A percentile compares a stretch with the other conserved stretches of the same genome.
These are phyloP conservation scores for Pugionium dolabratum DNA, from an alignment of 345 rosid genomes.

Conservation along the genomic window DNA sequence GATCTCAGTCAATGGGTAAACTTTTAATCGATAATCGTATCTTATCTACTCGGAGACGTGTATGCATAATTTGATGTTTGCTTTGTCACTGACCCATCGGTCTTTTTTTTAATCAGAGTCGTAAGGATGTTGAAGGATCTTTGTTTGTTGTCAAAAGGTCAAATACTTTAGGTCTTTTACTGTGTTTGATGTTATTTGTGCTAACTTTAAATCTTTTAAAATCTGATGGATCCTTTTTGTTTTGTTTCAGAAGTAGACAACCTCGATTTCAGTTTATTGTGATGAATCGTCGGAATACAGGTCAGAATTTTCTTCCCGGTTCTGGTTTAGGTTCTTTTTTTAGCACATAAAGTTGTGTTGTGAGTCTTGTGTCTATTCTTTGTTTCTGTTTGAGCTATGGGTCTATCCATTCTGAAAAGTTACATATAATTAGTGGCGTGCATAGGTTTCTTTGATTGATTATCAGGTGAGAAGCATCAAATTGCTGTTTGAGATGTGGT, in stretches of 20 bases:
- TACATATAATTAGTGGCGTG: not conserved
- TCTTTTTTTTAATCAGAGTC: slow-evolving; percentile 51
- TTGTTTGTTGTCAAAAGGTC: slow-evolving; percentile 93
- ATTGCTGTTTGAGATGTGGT: not conserved
- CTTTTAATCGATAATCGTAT: slow-evolving; percentile 3
- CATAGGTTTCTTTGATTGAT: not conserved
- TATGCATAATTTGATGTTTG: not conserved
- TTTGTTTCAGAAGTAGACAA: slow-evolving; percentile 65
- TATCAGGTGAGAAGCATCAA: not conserved
- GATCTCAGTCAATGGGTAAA: slow-evolving; percentile 85
- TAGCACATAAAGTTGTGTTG: not conserved
- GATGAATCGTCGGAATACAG: slow-evolving; percentile 92
- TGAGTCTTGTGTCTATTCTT: not conserved
- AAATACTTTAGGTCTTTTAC: not conserved
- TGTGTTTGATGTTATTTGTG: not conserved
- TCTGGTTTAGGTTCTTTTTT: not conserved
- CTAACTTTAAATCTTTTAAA: not conserved
- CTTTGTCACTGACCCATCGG: slow-evolving; percentile 10
- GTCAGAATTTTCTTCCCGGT: slow-evolving; percentile 41
- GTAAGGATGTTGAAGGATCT: slow-evolving; percentile 98
- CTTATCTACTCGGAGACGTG: not conserved
- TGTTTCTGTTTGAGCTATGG: not conserved
- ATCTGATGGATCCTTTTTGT: slow-evolving; percentile 11
- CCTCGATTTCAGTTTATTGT: slow-evolving; percentile 98
- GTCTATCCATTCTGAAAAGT: not conserved